These are phyloP conservation scores for Aspergillus floridensis DNA, from an alignment of 2,329 filamentous ascomycete genomes.

Conservation along the genomic window DNA sequence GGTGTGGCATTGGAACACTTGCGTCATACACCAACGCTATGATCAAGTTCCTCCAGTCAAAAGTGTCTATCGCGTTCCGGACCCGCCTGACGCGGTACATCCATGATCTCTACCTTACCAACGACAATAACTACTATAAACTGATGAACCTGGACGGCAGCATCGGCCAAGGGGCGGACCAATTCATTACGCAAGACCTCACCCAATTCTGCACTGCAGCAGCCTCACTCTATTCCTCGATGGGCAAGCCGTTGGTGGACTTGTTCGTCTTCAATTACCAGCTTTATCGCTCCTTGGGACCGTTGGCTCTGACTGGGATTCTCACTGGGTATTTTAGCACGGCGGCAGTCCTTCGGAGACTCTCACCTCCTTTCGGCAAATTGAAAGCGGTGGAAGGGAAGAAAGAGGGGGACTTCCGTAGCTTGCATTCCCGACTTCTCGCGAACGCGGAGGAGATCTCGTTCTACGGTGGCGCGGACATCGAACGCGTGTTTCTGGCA, in stretches of 20 bases:
- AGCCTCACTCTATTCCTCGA: slow-evolving; percentile 87
- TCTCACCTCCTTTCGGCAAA: slow-evolving; percentile 95
- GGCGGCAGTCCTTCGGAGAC: slow-evolving; percentile 78
- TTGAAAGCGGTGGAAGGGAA: slow-evolving; percentile 93
- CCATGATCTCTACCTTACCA: slow-evolving; percentile 92
- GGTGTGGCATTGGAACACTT: slow-evolving; percentile 89
- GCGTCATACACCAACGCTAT: slow-evolving; percentile 97
- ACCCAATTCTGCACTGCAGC: slow-evolving; percentile 93
- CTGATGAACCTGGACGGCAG: slow-evolving; percentile 89
- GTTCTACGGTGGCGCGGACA: slow-evolving; percentile 93
- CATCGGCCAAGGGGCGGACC: slow-evolving; percentile 85
- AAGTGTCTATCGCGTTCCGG: slow-evolving; percentile 96
- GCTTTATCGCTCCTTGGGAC: slow-evolving; percentile 85
- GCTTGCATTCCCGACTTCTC: slow-evolving; percentile 84
- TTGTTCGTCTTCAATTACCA: slow-evolving; percentile 98
- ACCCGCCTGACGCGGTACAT: slow-evolving; percentile 94
- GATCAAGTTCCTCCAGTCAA: slow-evolving; percentile 98
- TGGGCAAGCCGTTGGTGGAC: slow-evolving; percentile 98
- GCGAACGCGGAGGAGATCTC: slow-evolving; percentile 97
- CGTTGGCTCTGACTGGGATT: slow-evolving; percentile 79
- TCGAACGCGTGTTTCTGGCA: slow-evolving; percentile 89
- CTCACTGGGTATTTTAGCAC: slow-evolving; percentile 93
- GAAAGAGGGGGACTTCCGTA: slow-evolving; percentile 92
- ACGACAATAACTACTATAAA: slow-evolving; percentile 95
- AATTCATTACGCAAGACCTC: slow-evolving; percentile 96